Base-by-base conservation (phyloP, 2,329 filamentous ascomycete species). In the Xylariales sp. region DNA sequence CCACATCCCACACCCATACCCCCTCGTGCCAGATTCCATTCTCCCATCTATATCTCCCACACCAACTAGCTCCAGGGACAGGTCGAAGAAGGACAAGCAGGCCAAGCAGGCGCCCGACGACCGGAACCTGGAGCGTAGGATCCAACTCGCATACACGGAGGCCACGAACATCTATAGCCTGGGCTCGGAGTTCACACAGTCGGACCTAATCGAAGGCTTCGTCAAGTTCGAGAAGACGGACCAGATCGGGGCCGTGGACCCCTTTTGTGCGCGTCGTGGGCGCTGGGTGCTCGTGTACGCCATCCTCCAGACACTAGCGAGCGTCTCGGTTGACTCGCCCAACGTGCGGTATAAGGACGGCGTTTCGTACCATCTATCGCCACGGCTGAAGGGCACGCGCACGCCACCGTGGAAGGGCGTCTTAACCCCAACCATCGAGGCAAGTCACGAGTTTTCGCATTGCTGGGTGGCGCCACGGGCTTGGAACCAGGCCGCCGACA, bases 1-100 rank as follows among this genome's bases (percentile, higher is more conserved):
- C 3, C 89, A 91, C 68, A 87, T 92, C 52, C 87, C 90, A 0
- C 86, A 91, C 66, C 89, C 90, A 0, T 91, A 90, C 70, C 89
- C 90, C 0, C 78, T 91, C 0, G 82, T 91, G 3, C 90, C 90
- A 1, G 82, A 86, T 50, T 83, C 84, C 0, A 82, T 84, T 39
- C 77, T 81, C 1, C 77, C 81, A 0, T 71, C 70, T 9, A 49
- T 71, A 4, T 61, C 68, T 10, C 54, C 43, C 46, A 62, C 16
- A 2, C 45, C 72, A 5, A 52, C 49, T 36, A 68, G 64, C 32
- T 62, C 67, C n/a, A 75, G 75, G 43, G 77, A 77, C 32, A 75
- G 67, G 55, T 72, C 67, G 49, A 82, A 78, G 65, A 80, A 78
- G 58, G 74, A 74, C 14, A 75, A 74, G 55, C 65, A 67, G 39